Percentiles rank a stretch among this genome's conserved stretches.
phyloP scores from a whole-genome alignment of 2,329 filamentous ascomycete species.

The Colletotrichum spaethianum region DNA sequence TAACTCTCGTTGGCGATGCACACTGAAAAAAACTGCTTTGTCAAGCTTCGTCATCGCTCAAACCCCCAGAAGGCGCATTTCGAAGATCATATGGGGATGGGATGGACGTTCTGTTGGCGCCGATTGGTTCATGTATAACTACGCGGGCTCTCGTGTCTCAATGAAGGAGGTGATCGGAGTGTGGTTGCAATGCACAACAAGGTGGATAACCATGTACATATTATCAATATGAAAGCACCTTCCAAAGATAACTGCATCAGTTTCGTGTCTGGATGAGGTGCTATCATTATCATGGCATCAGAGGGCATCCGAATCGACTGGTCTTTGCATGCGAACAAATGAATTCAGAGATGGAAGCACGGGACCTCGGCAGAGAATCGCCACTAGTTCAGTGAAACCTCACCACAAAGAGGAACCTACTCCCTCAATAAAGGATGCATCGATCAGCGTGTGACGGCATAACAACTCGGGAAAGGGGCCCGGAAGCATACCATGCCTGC shows the following conservation, averaged over 20 bases:
- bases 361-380: neutral
- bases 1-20: too few species aligned
- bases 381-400: neutral
- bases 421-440: neutral
- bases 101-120: neutral
- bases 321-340: neutral
- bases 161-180: neutral
- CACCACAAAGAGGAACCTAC: neutral
- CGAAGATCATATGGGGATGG: neutral
- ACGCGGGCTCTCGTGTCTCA: neutral
- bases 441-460: neutral
- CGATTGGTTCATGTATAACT: neutral
- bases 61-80: neutral
- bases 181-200: neutral
- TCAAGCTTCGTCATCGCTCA: conserved; percentile 5
- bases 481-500: neutral
- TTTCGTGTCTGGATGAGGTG: neutral
- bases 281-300: neutral
- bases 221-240: neutral
- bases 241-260: neutral
- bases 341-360: neutral
- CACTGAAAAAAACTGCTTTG: too few species aligned
- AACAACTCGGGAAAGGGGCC: neutral
- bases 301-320: neutral
- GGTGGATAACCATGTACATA: neutral